phyloP scores from a whole-genome alignment of 1,284 basidiomycete genomes.

The Stygiomarasmius scandens region DNA sequence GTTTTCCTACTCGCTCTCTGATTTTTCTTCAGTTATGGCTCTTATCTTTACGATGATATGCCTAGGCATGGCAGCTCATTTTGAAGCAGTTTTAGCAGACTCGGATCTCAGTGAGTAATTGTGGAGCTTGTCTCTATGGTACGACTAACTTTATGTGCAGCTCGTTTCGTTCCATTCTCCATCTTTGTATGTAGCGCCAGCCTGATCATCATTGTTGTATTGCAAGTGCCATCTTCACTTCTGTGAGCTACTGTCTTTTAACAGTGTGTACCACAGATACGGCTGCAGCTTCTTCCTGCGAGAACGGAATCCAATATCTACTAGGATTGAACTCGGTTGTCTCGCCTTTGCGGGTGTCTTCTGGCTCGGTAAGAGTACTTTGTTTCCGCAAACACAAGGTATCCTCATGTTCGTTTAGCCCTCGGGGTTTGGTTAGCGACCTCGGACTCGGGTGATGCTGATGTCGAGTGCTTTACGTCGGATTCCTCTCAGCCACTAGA shows the following conservation, averaged over 20 bases:
- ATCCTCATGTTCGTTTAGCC: constrained; percentile 43
- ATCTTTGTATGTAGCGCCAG: constrained; percentile 75
- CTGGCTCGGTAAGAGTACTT: constrained; percentile 65
- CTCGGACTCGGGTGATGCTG: constrained; percentile 73
- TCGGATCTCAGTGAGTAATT: constrained; percentile 73
- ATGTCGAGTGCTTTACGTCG: constrained; percentile 78
- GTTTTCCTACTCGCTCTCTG: background rate
- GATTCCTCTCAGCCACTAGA: constrained; percentile 52
- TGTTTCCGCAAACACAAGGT: constrained; percentile 7
- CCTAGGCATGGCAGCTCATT: constrained; percentile 74
- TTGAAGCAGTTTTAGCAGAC: constrained; percentile 65
- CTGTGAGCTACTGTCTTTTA: background rate
- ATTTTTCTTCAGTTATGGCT: constrained; percentile 50
- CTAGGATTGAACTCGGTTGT: constrained; percentile 72
- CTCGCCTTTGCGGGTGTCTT: constrained; percentile 72
- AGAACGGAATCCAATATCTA: constrained; percentile 73
- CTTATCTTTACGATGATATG: constrained; percentile 75
- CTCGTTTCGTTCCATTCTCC: constrained; percentile 82
- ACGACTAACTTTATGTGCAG: constrained; percentile 37
- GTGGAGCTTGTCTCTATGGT: background rate
- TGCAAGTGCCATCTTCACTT: constrained; percentile 48
- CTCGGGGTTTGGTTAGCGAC: constrained; percentile 71
- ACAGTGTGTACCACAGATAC: constrained; percentile 42
- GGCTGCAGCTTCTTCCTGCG: constrained; percentile 62
- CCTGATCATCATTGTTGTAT: constrained; percentile 62